These are phyloP conservation scores for Gossypium ekmanianum DNA, from an alignment of 345 rosid genomes.

Conservation along the genomic window DNA sequence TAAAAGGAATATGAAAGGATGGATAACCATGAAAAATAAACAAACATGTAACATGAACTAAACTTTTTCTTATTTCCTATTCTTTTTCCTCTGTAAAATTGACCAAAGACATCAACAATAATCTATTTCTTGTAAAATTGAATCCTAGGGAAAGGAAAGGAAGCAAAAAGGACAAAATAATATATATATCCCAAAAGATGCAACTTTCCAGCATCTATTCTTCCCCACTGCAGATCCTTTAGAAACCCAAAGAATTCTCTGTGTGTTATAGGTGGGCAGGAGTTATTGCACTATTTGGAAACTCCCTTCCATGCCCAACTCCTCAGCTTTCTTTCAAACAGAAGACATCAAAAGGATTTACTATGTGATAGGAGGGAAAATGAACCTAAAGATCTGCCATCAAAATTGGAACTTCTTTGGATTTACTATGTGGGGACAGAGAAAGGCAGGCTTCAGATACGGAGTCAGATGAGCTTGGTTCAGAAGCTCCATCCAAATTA, in stretches of 20 bases:
- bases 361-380: background rate
- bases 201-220: background rate
- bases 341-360: background rate
- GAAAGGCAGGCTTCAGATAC: constrained; percentile 30
- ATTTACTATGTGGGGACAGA: constrained; percentile 18
- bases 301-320: constrained; percentile 35
- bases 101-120: background rate
- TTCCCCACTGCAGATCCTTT: constrained; percentile 12
- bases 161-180: background rate
- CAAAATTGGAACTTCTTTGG: constrained; percentile 36
- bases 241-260: constrained; percentile 22
- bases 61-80: background rate
- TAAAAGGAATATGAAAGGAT: too few species aligned
- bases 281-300: constrained; percentile 47
- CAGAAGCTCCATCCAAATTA: constrained; percentile 34
- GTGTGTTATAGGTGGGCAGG: background rate
- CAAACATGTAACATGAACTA: background rate
- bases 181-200: background rate
- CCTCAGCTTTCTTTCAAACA: constrained; percentile 33
- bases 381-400: constrained; percentile 41
- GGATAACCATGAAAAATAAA: background rate
- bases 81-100: background rate
- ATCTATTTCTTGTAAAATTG: background rate
- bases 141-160: background rate
- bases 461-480: constrained; percentile 35